Evolutionary conservation across 192 early-diverging fungal genomes (phyloP).

Genomic region (Backusella psychrophila): DNA sequence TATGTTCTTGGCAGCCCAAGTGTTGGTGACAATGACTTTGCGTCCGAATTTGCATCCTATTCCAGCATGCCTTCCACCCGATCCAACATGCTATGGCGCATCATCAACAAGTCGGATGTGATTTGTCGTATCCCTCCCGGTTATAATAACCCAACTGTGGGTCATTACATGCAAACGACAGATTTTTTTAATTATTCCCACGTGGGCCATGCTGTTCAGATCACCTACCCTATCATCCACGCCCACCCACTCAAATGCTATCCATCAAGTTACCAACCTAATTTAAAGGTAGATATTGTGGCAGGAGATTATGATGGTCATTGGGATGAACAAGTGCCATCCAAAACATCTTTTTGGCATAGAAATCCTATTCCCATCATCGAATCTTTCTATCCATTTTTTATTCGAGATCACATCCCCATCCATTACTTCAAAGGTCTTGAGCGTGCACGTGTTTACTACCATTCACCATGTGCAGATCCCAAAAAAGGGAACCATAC

Average conservation of each 20-base stretch:
- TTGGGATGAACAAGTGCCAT: background rate
- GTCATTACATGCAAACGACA: slow-evolving; percentile 4
- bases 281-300: slow-evolving; percentile 16
- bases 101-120: slow-evolving; percentile 45
- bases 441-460: slow-evolving; percentile 13
- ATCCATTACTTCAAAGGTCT: slow-evolving; percentile 22
- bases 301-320: background rate
- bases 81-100: slow-evolving; percentile 38
- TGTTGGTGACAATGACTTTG: slow-evolving; percentile 46
- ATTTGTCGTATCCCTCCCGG: slow-evolving; percentile 39
- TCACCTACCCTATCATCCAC: background rate
- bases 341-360: background rate
- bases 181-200: slow-evolving; percentile 39
- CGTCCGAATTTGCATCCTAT: slow-evolving; percentile 37
- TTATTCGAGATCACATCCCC: slow-evolving; percentile 32
- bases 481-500: background rate
- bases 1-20: slow-evolving; percentile 44
- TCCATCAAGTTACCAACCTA: slow-evolving; percentile 24
- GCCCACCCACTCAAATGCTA: slow-evolving; percentile 9
- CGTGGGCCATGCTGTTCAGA: slow-evolving; percentile 27
- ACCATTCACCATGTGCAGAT: slow-evolving; percentile 4
- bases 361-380: slow-evolving; percentile 30
- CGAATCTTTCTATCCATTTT: slow-evolving; percentile 26
- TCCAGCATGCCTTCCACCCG: slow-evolving; percentile 17
- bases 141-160: slow-evolving; percentile 25